Percentiles rank a stretch among this genome's conserved stretches.
Conservation (phyloP, 495 filamentous ascomycete genomes). For the Massariosphaeria phaeospora region DNA sequence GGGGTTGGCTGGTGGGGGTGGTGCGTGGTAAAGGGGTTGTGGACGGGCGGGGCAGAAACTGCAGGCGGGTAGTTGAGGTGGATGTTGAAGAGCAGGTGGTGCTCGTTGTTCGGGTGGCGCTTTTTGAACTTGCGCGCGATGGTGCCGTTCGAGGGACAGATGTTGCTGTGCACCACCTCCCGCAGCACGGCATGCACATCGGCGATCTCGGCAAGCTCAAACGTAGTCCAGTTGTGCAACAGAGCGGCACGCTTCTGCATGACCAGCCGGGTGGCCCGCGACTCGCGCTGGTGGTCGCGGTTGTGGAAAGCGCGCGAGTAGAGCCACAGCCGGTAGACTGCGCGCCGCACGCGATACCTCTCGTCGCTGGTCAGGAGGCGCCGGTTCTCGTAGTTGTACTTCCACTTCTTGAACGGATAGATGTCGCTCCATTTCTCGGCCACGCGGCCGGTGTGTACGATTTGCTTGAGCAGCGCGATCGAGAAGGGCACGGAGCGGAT, state of each 20-base stretch:
- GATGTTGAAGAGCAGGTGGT: conserved; percentile 51
- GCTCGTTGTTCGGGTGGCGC: conserved; percentile 48
- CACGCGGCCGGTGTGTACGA: conserved; percentile 53
- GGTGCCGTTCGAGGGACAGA: conserved; percentile 59
- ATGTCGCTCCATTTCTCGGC: conserved; percentile 61
- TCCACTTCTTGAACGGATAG: conserved; percentile 68
- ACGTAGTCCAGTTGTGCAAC: conserved; percentile 53
- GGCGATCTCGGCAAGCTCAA: conserved; percentile 54
- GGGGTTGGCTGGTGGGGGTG: conserved; percentile 21
- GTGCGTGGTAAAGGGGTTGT: conserved; percentile 22
- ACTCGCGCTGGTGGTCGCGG: conserved; percentile 44
- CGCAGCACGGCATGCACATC: conserved; percentile 49
- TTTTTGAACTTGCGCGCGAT: conserved; percentile 55
- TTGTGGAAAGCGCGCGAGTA: conserved; percentile 57
- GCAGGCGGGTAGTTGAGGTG: conserved; percentile 48
- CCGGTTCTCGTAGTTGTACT: conserved; percentile 53
- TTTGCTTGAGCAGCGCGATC: conserved; percentile 52
- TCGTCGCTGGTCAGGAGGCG: conserved; percentile 57
- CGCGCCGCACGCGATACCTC: conserved; percentile 56
- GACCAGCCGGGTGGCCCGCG: conserved; percentile 44
- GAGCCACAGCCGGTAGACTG: conserved; percentile 67
- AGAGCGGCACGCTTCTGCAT: conserved; percentile 50
- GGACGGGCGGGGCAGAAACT: conserved; percentile 9
- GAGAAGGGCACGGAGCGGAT: conserved; percentile 49
- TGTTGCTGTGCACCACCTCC: conserved; percentile 50